Evolutionary conservation across 345 rosid species (phyloP), one percentile per base, ranked within the genome.

Genomic region (Sisymbrium altissimum): DNA sequence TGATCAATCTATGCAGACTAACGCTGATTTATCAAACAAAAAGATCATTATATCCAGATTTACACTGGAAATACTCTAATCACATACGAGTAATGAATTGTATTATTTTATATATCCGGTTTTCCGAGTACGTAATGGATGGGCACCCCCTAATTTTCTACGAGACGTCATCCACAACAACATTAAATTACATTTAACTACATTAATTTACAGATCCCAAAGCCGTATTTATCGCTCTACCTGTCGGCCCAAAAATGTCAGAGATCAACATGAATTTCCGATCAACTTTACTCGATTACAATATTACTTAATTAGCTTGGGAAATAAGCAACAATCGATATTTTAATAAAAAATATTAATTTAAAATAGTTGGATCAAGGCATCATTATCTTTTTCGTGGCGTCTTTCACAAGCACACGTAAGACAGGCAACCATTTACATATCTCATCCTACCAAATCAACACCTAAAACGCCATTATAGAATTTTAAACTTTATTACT

Each of bases 191-290:
- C 79, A 59, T 18, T 72, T 17, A 50, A 72, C 17, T 27, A 74
- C 36, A 67, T 52, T 60, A 52, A 60, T n/a, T 68, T 68, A 76
- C 79, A 62, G 79, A 76, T 76, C 79, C 79, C 79, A 76, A 76
- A 69, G 71, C 66, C 75, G 64, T 70, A 70, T 69, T 63, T 54
- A 76, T 76, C 70, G 79, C 60, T 63, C 52, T 50, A 54, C 41
- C 12, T 76, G 79, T 69, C 79, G 58, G 65, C n/a, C 27, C 70
- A 45, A 54, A 76, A 62, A 0, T 70, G 79, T 76, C 70, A 76
- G 79, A 76, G 52, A 76, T 76, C 79, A 76, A 70, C 79, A 70
- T 76, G 70, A 33, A 76, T 76, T 76, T 76, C 70, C 59, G 75
- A 76, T 63, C 70, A 68, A 23, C 63, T 68, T 67, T 75, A 40